Evolutionary conservation across 805 yeast species (phyloP).

Genomic region (Nakazawaea peltata): DNA sequence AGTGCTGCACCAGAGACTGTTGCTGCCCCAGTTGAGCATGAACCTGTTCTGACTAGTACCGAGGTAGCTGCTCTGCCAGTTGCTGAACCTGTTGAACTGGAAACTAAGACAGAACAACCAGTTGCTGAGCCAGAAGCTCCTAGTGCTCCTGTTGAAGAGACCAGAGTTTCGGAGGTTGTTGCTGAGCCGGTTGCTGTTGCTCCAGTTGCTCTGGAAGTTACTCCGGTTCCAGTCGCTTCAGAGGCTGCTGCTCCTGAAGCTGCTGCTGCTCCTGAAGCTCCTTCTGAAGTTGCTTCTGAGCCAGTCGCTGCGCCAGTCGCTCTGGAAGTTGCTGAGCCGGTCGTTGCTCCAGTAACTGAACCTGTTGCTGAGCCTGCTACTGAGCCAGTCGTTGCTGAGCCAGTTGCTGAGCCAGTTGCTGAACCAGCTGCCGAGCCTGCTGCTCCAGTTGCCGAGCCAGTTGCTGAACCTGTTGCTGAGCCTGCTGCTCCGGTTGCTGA

Average conservation of each 20-base stretch:
- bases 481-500: background rate
- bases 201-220: background rate
- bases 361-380: conserved; percentile 6
- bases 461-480: too few species aligned
- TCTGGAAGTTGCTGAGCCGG: conserved; percentile 5
- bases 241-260: background rate
- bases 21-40: too few species aligned
- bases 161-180: background rate
- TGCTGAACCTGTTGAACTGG: too few species aligned
- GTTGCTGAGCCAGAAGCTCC: background rate
- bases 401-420: conserved; percentile 10
- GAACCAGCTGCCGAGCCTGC: conserved; percentile 3
- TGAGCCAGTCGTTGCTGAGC: conserved; percentile 8
- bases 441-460: too few species aligned
- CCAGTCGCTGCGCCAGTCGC: conserved; percentile 7
- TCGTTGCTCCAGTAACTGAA: background rate
- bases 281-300: background rate
- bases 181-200: background rate
- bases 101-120: too few species aligned
- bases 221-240: background rate
- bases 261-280: background rate
- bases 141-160: background rate
- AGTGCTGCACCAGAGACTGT: background rate
- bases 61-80: too few species aligned
- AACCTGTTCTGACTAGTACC: too few species aligned